Evolutionary conservation across 441 rosid species (phyloP), one percentile per base, ranked within the genome.

Genomic region (Gossypium schwendimanii): DNA sequence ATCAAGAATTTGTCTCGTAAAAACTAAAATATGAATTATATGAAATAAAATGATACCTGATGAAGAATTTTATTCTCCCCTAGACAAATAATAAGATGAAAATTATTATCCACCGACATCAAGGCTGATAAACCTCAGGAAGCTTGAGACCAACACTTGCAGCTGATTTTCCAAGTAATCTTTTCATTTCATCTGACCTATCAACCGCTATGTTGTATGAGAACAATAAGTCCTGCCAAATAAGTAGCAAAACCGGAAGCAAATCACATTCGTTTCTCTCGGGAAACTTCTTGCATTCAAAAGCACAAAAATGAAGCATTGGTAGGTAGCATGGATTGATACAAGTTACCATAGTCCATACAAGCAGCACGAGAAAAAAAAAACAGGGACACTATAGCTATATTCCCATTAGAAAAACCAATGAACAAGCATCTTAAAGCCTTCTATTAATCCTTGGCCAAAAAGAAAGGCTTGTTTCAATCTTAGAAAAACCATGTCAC

Each of bases 181-280:
- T 81, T 80, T 86, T 87, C 93, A 93, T 85, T 83, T 95, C 98
- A 1, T 89, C 88, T 8, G 97, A 74, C 80, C 97, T 87, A 76
- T 93, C 98, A 50, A 95, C 94, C 0, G 95, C 97, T 58, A 95
- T 87, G 80, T 89, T 91, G 89, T 95, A 92, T n/a, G 99, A 95
- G 81, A 91, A 89, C 68, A 90, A 66, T 45, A 93, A 73, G 6
- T 93, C 98, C 97, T 89, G 88, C 82, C 81, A 47, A 73, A 36
- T 47, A 5, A 66, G 17, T 52, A 60, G 70, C 67, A 63, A 73
- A 53, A 63, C 11, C 76, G 57, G 50, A 63, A 72, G 9, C 24
- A 17, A 24, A 60, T 59, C 63, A 70, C 23, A 47, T 6, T 2
- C 7, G 8, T 11, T 74, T 47, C 70, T 36, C 3, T 11, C 17